A percentile compares a stretch with the other conserved stretches of the same genome.
Conservation (phyloP, 116 monocot genomes). For the Papilionanthe hybrid region DNA sequence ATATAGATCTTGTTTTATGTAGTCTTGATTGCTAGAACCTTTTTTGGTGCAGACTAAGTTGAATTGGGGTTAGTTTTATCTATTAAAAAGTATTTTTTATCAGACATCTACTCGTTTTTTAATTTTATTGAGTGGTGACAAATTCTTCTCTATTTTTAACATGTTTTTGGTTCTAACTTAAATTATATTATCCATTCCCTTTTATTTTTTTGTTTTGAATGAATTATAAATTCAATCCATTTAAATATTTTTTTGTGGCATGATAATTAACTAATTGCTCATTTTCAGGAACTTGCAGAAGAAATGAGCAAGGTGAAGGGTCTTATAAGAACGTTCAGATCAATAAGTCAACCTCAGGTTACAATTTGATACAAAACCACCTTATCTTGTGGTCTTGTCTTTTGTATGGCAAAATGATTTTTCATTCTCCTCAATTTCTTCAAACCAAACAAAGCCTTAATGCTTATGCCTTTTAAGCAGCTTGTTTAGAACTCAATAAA, state of each 20-base stretch:
- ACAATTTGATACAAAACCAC: neutral
- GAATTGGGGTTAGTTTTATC: neutral
- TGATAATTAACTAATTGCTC: neutral
- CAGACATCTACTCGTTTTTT: neutral
- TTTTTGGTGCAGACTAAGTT: neutral
- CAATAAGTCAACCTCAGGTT: constrained; percentile 1
- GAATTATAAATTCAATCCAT: neutral
- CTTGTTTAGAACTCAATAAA: too few species aligned
- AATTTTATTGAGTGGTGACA: neutral
- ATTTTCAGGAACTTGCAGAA: neutral
- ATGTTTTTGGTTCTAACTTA: neutral
- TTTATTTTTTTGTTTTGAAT: neutral
- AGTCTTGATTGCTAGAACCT: too few species aligned
- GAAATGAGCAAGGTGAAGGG: neutral
- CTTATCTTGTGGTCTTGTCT: neutral
- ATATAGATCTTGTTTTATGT: neutral
- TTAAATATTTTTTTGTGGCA: neutral
- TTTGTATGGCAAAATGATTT: neutral
- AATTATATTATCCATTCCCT: neutral
- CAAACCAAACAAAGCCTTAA: too few species aligned
- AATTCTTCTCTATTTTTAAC: neutral
- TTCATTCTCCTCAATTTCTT: neutral
- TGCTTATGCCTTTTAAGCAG: too few species aligned
- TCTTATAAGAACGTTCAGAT: neutral
- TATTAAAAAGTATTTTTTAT: neutral